Base-by-base conservation (phyloP, 2,329 filamentous ascomycete species). In the Diplodia intermedia region DNA sequence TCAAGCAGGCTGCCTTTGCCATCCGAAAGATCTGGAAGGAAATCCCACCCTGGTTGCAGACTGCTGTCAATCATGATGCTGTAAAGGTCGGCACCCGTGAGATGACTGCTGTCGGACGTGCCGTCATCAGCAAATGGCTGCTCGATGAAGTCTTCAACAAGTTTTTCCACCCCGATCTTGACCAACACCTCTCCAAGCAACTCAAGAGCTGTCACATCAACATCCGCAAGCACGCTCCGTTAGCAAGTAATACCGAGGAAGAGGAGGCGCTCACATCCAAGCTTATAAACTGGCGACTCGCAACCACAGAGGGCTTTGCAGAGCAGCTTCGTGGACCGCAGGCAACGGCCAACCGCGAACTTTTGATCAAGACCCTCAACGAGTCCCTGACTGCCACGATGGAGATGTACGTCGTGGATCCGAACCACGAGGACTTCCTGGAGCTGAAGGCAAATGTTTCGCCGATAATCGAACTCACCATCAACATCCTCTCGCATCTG, bases 101-200 rank as follows among this genome's bases (percentile, higher is more conserved):
- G 79, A 99, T 99, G 95, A 98, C 93, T 7, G 94, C 94, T 5
- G 91, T 97, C 29, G 95, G 95, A 18, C 89, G 94, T 66, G 93
- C 94, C 14, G 89, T 94, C 71, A 93, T 99, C 72, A 91, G 91
- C 33, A 88, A 90, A 69, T 99, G 94, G 93, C 82, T 99, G 6
- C 89, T 94, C 29, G 92, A 97, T 56, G 92, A 97, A 75, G 87
- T 98, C 53, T 97, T 98, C 77, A 90, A 96, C 77, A 90, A 90
- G 66, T 94, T 91, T 79, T 98, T 99, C 81, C 95, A 99, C 76
- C 95, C 95, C 0, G 90, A 90, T 11, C 85, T 99, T 14, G 93
- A 97, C 65, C 84, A 87, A 0, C 84, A 85, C 11, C 83, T 98
- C 29, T 97, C 93, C 72, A 83, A 86, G 14, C 89, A 92, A 71